These are phyloP conservation scores for Cochlearia excelsa DNA, from an alignment of 345 rosid species.

Conservation along the genomic window DNA sequence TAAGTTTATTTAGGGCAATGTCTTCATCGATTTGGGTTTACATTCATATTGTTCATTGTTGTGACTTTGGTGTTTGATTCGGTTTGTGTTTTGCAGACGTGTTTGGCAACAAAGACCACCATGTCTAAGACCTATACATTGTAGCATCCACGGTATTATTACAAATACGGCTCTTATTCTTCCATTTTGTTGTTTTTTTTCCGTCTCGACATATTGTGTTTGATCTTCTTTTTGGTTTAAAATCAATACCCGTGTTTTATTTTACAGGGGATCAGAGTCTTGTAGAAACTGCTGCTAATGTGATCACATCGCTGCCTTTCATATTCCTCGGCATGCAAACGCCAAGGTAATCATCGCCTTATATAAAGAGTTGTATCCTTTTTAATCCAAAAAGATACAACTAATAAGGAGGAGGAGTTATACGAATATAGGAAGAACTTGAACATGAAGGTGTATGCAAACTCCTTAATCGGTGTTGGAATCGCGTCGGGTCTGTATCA, in stretches of 20 bases:
- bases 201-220: background rate
- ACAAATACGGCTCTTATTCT: background rate
- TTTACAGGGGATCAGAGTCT: constrained; percentile 64
- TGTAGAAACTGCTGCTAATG: constrained; percentile 77
- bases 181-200: constrained; percentile 3
- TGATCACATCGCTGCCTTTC: constrained; percentile 90
- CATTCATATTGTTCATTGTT: background rate
- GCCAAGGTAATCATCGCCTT: constrained; percentile 60
- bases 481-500: constrained; percentile 84
- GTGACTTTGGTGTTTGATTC: constrained; percentile 17
- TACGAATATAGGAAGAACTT: constrained; percentile 56
- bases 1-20: constrained; percentile 34
- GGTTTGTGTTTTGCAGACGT: constrained; percentile 46
- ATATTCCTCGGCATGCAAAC: constrained; percentile 77
- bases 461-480: constrained; percentile 93
- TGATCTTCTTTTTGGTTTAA: background rate
- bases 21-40: too few relatives aligned
- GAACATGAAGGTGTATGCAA: constrained; percentile 75
- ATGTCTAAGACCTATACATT: constrained; percentile 72
- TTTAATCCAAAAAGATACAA: background rate
- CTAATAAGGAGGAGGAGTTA: background rate
- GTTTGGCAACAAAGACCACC: constrained; percentile 95
- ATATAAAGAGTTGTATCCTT: background rate
- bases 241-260: background rate
- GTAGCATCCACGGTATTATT: constrained; percentile 56